Base-by-base conservation (phyloP, 176 grass and related monocot genomes). In the Rhynchospora tenuis region DNA sequence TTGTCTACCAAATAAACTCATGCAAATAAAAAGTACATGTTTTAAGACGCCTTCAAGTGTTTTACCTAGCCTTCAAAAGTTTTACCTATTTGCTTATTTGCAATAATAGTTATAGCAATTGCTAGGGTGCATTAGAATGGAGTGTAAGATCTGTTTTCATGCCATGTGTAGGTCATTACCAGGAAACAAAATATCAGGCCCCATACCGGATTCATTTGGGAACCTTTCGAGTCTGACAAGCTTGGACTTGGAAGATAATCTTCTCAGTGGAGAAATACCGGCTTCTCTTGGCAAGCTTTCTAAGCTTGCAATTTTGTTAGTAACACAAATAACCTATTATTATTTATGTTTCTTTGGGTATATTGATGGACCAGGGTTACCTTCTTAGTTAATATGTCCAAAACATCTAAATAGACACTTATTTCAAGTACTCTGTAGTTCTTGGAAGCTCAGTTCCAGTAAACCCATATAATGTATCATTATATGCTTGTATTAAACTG, bases 181-280 rank as follows among this genome's bases (percentile, higher is more conserved):
- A 31, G 92, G 89, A 65, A 98, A 94, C 81, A 90, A 64, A 26
- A 91, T 98, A 84, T 91, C 92, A 12, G 95, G 95, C 84, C 57
- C 64, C 60, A 90, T 98, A 90, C 95, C 95, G 9, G 84, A 85
- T 75, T 69, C 89, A 81, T 85, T 93, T 75, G 95, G 95, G 45
- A 94, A 94, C 64, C 85, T 97, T 64, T 92, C 87, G 82, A 94
- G 79, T 78, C 87, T 97, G 85, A 94, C 83, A 59, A 92, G 27
- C 62, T 86, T 98, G 83, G 84, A 87, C 83, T 87, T 98, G 82
- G 88, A 94, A 86, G 78, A 90, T 73, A 98, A 98, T 89, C 50
- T 83, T 12, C 83, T 98, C 61, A 82, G 51, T 88, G 95, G 95
- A 72, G 58, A 78, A 88, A 92, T 98, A 91, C 95, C 95, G 31